phyloP scores from a whole-genome alignment of 441 rosid genomes.

The Erodium trifolium region DNA sequence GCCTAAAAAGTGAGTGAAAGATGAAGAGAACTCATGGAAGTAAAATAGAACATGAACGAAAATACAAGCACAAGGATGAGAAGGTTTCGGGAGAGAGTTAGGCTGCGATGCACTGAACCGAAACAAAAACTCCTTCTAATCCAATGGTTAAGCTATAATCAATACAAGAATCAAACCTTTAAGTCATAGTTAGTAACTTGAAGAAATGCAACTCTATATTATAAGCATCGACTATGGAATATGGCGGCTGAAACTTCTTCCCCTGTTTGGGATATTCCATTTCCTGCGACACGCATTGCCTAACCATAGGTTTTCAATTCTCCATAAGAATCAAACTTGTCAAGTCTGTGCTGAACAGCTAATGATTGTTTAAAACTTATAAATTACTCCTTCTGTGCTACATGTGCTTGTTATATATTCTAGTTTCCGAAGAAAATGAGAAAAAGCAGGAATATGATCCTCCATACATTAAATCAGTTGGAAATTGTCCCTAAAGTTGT shows the following conservation, averaged over 20 bases:
- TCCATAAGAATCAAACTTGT: not conserved
- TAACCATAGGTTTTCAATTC: not conserved
- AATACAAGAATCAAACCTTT: not conserved
- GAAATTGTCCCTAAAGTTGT: slow-evolving; percentile 9
- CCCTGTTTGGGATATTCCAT: not conserved
- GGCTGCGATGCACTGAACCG: not conserved
- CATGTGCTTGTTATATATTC: slow-evolving; percentile 11
- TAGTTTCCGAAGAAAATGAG: not conserved
- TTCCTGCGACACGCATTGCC: not conserved
- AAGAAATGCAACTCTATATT: not conserved
- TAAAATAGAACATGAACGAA: not conserved
- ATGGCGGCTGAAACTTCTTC: not conserved
- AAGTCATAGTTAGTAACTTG: not conserved
- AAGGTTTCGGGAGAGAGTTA: not conserved
- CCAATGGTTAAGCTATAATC: not conserved
- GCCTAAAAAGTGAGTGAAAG: not conserved
- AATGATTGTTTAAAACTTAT: not conserved
- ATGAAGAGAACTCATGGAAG: not conserved
- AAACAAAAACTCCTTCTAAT: not conserved
- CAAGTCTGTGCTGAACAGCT: slow-evolving; percentile 16
- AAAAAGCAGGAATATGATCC: slow-evolving; percentile 28
- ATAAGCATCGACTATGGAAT: not conserved
- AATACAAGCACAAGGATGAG: not conserved
- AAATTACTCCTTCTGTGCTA: not conserved
- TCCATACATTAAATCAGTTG: slow-evolving; percentile 19